Base-by-base conservation (phyloP, 2,329 filamentous ascomycete genomes). In the Scortechinia acanthostroma region DNA sequence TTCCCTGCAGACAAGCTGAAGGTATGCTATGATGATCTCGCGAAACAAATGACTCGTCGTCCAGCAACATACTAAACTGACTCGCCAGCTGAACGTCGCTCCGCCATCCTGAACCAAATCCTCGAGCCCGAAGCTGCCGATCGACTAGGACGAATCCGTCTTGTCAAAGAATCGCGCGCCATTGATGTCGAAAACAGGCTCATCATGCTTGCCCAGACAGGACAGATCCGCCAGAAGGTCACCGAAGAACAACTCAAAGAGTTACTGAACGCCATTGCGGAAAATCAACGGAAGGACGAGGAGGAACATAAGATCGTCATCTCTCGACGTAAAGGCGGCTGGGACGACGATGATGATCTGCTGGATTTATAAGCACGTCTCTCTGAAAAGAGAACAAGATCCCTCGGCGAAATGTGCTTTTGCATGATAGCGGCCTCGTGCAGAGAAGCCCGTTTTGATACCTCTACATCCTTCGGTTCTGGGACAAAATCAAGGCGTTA, bases 231-330 rank as follows among this genome's bases (percentile, higher is more conserved):
- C 45, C 70, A 80, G 50, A 94, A 95, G 63, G 89, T 98, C 42
- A 91, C 86, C 1, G 93, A 98, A 66, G 82, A 84, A 43, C 91
- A 97, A 70, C 74, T 98, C 57, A 96, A 97, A 72, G 89, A 95
- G 53, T 74, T 98, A 47, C 68, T 98, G 51, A 86, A 82, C 50
- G 88, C 89, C 15, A 79, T 96, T 48, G 84, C 88, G 20, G 90
- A 95, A 58, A 86, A 80, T 53, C 74, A 82, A 65, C 45, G 51
- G 21, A 49, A 49, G 52, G 50, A 10, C 10, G 76, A 82, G 65
- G 78, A 88, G 64, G 72, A 73, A 48, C 80, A 88, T 61, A 93
- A 89, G 70, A 93, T 96, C 63, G 88, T 94, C 25, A 86, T 95
- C 47, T 86, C 74, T 56, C 75, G 91, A 56, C 76, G 90, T 58